A percentile compares a stretch with the other conserved stretches of the same genome.
These are phyloP conservation scores for Phanerochaete carnosa DNA, from an alignment of 768 basidiomycete genomes.

Conservation along the genomic window DNA sequence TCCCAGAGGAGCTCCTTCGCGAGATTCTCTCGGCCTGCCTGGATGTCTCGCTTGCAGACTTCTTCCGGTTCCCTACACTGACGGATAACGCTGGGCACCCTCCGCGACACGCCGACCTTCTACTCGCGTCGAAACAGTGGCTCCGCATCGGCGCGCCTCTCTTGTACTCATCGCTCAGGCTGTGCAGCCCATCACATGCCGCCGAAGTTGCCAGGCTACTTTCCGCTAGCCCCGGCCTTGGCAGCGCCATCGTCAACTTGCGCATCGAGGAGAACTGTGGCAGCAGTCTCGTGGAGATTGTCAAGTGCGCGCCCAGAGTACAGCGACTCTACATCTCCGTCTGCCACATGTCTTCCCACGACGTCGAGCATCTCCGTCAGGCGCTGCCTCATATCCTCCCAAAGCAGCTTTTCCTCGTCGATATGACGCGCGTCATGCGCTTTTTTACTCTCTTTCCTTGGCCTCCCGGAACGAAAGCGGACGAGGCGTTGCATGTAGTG, in stretches of 20 bases:
- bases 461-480: neutral
- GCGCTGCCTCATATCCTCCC: neutral
- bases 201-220: neutral
- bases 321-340: neutral
- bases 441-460: neutral
- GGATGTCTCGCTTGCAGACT: neutral
- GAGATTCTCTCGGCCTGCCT: neutral
- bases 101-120: neutral
- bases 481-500: neutral
- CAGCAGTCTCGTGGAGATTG: neutral
- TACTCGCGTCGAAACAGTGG: slow-evolving; percentile 2
- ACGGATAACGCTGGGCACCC: neutral
- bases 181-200: neutral
- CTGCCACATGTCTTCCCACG: neutral
- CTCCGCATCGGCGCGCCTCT: slow-evolving; percentile 3
- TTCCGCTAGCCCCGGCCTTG: neutral
- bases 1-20: neutral
- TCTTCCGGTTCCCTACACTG: neutral
- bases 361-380: neutral
- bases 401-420: neutral
- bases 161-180: neutral
- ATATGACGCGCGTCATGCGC: neutral
- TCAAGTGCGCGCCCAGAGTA: neutral
- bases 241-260: neutral
- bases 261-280: neutral